Evolutionary conservation across 2,329 filamentous ascomycete genomes (phyloP), one percentile per base, ranked within the genome.

Genomic region (Tympanopsis confertula): DNA sequence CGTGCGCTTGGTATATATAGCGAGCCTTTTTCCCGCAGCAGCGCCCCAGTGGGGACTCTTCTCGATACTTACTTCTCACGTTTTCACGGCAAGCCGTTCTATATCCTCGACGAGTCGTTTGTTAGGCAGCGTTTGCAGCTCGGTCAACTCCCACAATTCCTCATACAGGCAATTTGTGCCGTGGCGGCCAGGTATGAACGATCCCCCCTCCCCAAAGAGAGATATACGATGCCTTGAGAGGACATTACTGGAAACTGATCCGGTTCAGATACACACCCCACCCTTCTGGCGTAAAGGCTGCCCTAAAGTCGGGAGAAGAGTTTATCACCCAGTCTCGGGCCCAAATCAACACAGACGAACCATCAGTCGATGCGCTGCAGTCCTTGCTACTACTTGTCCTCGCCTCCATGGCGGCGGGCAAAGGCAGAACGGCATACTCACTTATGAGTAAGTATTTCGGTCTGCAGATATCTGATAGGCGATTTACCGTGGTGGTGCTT

Each of bases 371-470:
- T 53, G 73, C 74, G 22, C 58, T 93, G 5, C 85, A 93, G 54
- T 71, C 84, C 3, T 65, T 89, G 13, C 61, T 94, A 35, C 66
- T 94, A 7, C 70, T 94, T 2, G 76, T 82, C 0, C 76, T 81
- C 51, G 79, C 84, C 3, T 88, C 78, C 49, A 86, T 79, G 36
- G 85, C 86, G 24, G 69, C 77, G 20, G 86, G 86, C 19, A 78
- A 82, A 49, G 84, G 86, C 13, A 89, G 85, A 59, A 91, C 84
- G 57, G 80, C 84, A 1, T 91, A 87, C 47, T 93, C 93, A 86
- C 68, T 87, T 28, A 67, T 93, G 47, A 75, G 85, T 85, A 77
- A 15, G 63, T 49, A 12, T 13, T 29, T 19, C 18, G 14, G 13
- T 10, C 14, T 14, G 5, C 15, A 45, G 44, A 41, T 15, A 4